Percentiles rank a stretch among this genome's conserved stretches.
Conservation (phyloP, 139 green algal species). For the Asterochloris sp. region DNA sequence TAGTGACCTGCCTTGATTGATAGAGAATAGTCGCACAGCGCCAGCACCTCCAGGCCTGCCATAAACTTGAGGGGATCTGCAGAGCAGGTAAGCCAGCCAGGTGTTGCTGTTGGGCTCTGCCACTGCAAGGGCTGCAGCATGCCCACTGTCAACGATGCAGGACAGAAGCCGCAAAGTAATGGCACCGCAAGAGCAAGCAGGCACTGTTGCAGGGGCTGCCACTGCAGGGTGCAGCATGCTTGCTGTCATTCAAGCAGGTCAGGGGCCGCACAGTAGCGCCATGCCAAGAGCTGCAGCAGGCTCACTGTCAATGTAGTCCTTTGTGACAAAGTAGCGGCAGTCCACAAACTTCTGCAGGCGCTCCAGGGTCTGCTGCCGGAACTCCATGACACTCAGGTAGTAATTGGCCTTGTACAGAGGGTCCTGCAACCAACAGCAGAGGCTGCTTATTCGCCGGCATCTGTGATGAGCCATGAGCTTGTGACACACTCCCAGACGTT, state of each 20-base stretch:
- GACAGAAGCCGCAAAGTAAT: too few species aligned
- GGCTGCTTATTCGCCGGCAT: too few species aligned
- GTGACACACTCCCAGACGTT: too few species aligned
- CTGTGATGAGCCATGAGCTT: too few species aligned
- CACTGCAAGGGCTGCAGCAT: too few species aligned
- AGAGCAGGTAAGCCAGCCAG: neutral
- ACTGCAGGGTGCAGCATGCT: neutral
- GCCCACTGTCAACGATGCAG: too few species aligned
- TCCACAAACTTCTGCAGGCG: constrained; percentile 61
- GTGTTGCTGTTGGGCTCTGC: too few species aligned
- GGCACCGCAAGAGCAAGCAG: too few species aligned
- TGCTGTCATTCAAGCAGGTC: neutral
- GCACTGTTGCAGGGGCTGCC: too few species aligned
- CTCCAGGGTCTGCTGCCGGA: constrained; percentile 71
- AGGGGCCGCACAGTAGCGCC: too few species aligned
- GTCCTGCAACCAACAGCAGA: constrained; percentile 45
- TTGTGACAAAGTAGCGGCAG: constrained; percentile 63
- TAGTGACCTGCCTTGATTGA: constrained; percentile 65
- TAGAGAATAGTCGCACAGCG: constrained; percentile 74
- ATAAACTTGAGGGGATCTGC: constrained; percentile 45
- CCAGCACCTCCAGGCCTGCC: constrained; percentile 21
- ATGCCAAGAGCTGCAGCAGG: neutral
- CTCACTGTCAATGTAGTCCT: constrained; percentile 58
- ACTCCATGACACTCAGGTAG: constrained; percentile 65
- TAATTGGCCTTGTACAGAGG: constrained; percentile 68